These are phyloP conservation scores for Xylariaceae sp. DNA, from an alignment of 2,329 filamentous ascomycete species.

Conservation along the genomic window DNA sequence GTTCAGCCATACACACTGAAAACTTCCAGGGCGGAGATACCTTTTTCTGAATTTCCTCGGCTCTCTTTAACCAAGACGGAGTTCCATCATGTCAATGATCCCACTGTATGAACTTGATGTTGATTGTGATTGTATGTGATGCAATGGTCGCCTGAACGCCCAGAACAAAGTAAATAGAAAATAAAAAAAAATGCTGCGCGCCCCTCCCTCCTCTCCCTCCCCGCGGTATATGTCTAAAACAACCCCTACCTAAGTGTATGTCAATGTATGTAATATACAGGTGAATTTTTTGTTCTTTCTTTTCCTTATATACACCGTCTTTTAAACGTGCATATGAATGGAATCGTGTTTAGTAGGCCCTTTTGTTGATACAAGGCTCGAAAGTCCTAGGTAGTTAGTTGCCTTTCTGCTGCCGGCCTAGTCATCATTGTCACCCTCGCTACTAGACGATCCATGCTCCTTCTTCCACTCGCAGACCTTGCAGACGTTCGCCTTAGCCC, in stretches of 20 bases:
- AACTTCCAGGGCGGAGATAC: too few species aligned
- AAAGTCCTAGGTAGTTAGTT: conserved; percentile 9
- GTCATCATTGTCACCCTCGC: conserved; percentile 35
- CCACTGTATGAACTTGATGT: neutral
- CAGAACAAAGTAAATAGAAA: neutral
- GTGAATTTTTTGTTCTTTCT: too few species aligned
- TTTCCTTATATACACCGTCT: conserved; percentile 10
- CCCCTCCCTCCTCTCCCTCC: neutral
- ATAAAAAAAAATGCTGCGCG: conserved; percentile 10
- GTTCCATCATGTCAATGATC: neutral
- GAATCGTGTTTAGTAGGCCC: too few species aligned
- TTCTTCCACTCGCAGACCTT: conserved; percentile 54
- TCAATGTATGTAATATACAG: conserved; percentile 15
- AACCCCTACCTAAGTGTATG: conserved; percentile 2
- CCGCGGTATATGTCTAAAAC: conserved; percentile 13
- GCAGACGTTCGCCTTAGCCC: conserved; percentile 68
- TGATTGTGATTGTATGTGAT: conserved; percentile 4
- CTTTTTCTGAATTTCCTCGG: neutral
- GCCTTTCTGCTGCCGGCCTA: conserved; percentile 14
- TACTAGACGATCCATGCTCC: conserved; percentile 38
- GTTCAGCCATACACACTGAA: too few species aligned
- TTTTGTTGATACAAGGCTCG: conserved; percentile 7
- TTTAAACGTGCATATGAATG: neutral
- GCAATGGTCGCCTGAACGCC: conserved; percentile 20
- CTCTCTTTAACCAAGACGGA: neutral